Evolutionary conservation across 306 rosid genomes (phyloP).

Genomic region (Albizia julibrissin): DNA sequence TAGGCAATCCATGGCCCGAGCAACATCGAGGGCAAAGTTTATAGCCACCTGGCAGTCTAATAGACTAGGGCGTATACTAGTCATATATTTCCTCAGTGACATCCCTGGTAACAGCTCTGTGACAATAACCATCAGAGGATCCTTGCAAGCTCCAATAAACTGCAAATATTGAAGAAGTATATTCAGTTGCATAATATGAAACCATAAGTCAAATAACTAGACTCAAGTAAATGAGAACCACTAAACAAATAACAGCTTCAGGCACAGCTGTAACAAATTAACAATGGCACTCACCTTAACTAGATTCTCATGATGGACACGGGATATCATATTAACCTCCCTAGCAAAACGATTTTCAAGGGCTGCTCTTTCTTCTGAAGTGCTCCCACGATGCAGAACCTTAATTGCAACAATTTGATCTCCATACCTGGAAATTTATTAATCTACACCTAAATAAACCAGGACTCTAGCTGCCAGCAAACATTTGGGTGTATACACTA

Average conservation of each 20-base stretch:
- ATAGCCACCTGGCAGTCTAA: slow-evolving; percentile 72
- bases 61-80: slow-evolving; percentile 63
- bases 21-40: slow-evolving; percentile 79
- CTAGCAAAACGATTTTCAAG: slow-evolving; percentile 90
- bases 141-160: slow-evolving; percentile 99
- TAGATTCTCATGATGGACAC: slow-evolving; percentile 92
- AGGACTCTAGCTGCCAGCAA: slow-evolving; percentile 34
- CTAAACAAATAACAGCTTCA: not conserved
- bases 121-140: slow-evolving; percentile 95
- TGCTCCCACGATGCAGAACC: slow-evolving; percentile 87
- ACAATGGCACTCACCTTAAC: slow-evolving; percentile 65
- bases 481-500: slow-evolving; percentile 19
- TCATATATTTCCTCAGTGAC: slow-evolving; percentile 84
- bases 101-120: slow-evolving; percentile 96
- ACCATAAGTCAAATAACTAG: not conserved
- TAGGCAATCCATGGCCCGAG: slow-evolving; percentile 96
- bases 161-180: slow-evolving; percentile 42
- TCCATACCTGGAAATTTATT: slow-evolving; percentile 67
- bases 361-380: slow-evolving; percentile 69
- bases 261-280: not conserved
- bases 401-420: slow-evolving; percentile 84
- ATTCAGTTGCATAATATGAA: slow-evolving; percentile 28
- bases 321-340: slow-evolving; percentile 96
- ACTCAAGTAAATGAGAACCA: not conserved
- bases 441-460: slow-evolving; percentile 41